A percentile compares a stretch with the other conserved stretches of the same genome.
Conservation (phyloP, 1,139 yeast genomes). For the Meyerozyma carpophila region DNA sequence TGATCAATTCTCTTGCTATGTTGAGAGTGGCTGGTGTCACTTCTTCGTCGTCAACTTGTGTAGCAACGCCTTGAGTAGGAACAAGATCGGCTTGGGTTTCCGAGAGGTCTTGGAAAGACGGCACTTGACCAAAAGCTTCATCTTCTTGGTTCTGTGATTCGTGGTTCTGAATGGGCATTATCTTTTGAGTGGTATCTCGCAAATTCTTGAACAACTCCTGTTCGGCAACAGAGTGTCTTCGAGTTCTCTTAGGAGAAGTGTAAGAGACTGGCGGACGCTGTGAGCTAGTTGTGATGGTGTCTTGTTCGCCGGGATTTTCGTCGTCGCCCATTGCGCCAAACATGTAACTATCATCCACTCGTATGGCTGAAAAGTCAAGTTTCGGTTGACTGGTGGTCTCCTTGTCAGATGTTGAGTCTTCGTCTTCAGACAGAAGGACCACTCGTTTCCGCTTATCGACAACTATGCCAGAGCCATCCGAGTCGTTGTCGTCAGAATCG, state of each 20-base stretch:
- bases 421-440: slow-evolving; percentile 9
- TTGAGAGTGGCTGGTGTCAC: slow-evolving; percentile 23
- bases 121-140: slow-evolving; percentile 8
- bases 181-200: slow-evolving; percentile 17
- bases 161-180: slow-evolving; percentile 2
- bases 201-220: slow-evolving; percentile 26
- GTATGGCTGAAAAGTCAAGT: slow-evolving; percentile 1
- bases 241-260: not conserved
- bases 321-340: slow-evolving; percentile 23
- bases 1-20: slow-evolving; percentile 19
- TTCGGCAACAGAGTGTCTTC: slow-evolving; percentile 3
- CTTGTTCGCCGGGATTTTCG: slow-evolving; percentile 8
- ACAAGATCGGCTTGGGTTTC: slow-evolving; percentile 12
- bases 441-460: slow-evolving; percentile 12
- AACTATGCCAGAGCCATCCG: slow-evolving; percentile 15
- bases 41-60: slow-evolving; percentile 16
- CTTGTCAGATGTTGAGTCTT: slow-evolving; percentile 7
- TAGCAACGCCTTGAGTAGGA: slow-evolving; percentile 2
- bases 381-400: slow-evolving; percentile 10
- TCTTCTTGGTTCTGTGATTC: slow-evolving; percentile 4
- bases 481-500: slow-evolving; percentile 15
- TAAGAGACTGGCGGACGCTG: slow-evolving; percentile 5
- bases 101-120: slow-evolving; percentile 21
- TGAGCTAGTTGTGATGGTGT: slow-evolving; percentile 13
- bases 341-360: slow-evolving; percentile 33